phyloP scores from a whole-genome alignment of 2,329 filamentous ascomycete genomes.

The Colletotrichum sp. region DNA sequence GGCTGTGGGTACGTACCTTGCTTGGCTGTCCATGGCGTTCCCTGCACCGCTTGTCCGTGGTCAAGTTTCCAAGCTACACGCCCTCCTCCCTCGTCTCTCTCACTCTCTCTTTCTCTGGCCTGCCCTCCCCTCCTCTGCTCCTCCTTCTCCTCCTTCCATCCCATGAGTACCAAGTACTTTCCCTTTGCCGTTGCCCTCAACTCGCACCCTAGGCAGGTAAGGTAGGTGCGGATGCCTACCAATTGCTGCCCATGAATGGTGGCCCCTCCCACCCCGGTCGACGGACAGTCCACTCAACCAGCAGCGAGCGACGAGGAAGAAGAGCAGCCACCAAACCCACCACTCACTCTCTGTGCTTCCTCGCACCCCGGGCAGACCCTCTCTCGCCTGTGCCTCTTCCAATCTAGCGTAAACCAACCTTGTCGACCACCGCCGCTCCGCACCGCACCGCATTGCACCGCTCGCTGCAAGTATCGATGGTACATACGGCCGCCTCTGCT shows the following conservation, averaged over 20 bases:
- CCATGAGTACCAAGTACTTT: background rate
- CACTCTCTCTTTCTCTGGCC: background rate
- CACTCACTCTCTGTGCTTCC: conserved; percentile 18
- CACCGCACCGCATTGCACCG: conserved; percentile 1
- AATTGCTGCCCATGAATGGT: background rate
- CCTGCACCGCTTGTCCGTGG: background rate
- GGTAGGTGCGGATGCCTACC: background rate
- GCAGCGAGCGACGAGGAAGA: background rate
- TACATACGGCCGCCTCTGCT: background rate
- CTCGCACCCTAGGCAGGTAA: background rate
- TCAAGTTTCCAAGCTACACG: background rate
- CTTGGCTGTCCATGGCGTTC: background rate
- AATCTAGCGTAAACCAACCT: conserved; percentile 17
- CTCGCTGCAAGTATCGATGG: background rate
- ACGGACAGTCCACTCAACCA: conserved; percentile 14
- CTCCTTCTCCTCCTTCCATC: background rate
- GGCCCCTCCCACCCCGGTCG: conserved; percentile 3
- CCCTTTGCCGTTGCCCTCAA: background rate
- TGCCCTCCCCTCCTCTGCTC: background rate
- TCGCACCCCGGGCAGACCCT: background rate
- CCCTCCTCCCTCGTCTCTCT: background rate
- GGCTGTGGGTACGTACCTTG: background rate
- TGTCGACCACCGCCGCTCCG: conserved; percentile 1
- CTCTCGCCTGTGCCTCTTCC: conserved; percentile 15
- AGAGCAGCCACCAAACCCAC: background rate